These are phyloP conservation scores for Aureoboletus auriporus DNA, from an alignment of 768 basidiomycete species.

Conservation along the genomic window DNA sequence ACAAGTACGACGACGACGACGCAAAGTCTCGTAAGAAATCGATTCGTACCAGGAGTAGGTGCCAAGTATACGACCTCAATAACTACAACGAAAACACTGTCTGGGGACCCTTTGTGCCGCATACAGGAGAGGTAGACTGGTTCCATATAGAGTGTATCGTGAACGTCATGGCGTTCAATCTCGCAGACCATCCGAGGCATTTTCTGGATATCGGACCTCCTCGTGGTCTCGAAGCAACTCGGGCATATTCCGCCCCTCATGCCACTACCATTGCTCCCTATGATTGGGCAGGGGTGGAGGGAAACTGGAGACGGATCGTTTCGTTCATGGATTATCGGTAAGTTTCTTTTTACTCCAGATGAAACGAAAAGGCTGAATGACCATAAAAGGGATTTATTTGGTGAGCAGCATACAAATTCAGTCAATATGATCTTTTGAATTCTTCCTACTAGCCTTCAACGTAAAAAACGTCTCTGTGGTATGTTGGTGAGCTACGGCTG, in stretches of 20 bases:
- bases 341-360: constrained; percentile 3
- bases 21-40: constrained; percentile 21
- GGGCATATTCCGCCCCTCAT: constrained; percentile 53
- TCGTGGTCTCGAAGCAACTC: constrained; percentile 45
- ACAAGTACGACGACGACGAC: constrained; percentile 27
- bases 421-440: not conserved
- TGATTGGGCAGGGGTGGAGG: constrained; percentile 77
- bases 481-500: not conserved
- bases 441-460: constrained; percentile 42
- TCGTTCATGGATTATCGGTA: constrained; percentile 80
- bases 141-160: constrained; percentile 57
- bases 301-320: constrained; percentile 70
- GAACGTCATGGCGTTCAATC: constrained; percentile 50
- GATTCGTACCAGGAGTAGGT: constrained; percentile 47
- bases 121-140: constrained; percentile 52
- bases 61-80: constrained; percentile 60
- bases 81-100: constrained; percentile 48
- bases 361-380: constrained; percentile 31
- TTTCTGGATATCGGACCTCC: constrained; percentile 43
- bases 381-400: constrained; percentile 20
- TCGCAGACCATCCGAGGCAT: constrained; percentile 40
- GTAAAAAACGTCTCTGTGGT: constrained; percentile 26
- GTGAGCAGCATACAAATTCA: constrained; percentile 10
- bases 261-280: constrained; percentile 24
- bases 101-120: constrained; percentile 55